Evolutionary conservation across 345 rosid species (phyloP).

Genomic region (Atalantia buxifolia): DNA sequence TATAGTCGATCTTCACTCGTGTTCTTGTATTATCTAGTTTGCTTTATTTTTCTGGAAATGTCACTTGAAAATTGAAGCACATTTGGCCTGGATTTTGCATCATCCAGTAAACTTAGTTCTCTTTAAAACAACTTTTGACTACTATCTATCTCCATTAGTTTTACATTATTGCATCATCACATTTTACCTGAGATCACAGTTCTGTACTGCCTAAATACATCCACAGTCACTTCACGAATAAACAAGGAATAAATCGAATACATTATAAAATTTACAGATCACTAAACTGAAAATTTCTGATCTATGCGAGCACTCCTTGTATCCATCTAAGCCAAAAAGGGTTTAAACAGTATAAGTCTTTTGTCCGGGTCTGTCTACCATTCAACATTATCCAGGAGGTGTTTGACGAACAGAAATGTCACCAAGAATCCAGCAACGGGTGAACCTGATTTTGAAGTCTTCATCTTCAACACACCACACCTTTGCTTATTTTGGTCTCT

Average conservation of each 20-base stretch:
- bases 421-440: neutral
- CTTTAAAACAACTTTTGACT: neutral
- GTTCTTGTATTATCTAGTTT: neutral
- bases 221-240: neutral
- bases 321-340: constrained; percentile 4
- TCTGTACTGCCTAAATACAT: neutral
- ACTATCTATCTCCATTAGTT: neutral
- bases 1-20: neutral
- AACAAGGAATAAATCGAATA: neutral
- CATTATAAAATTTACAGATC: neutral
- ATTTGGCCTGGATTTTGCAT: neutral
- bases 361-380: neutral
- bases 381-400: neutral
- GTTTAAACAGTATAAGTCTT: constrained; percentile 11
- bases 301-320: neutral
- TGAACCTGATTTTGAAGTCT: constrained; percentile 13
- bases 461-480: constrained; percentile 79
- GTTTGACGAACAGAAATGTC: neutral
- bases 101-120: neutral
- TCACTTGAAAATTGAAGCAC: neutral
- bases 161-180: neutral
- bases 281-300: neutral
- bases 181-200: neutral
- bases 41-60: neutral
- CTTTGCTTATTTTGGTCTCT: constrained; percentile 79